A percentile compares a stretch with the other conserved stretches of the same genome.
phyloP scores from a whole-genome alignment of 1,139 yeast species.

The Suhomyces coccinellae region DNA sequence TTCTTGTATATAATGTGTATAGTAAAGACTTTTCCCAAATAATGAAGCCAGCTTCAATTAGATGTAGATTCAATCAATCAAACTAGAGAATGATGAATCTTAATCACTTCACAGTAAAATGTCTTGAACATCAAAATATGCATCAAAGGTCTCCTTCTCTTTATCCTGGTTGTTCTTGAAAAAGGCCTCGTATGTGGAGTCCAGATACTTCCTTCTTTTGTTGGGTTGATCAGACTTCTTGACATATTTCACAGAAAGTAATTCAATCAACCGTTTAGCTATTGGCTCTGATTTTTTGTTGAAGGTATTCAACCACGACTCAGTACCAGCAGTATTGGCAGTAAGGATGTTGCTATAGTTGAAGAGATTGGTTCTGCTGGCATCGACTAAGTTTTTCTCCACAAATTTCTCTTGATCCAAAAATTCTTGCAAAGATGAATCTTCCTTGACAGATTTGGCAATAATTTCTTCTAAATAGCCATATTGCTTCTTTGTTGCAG shows the following conservation, averaged over 20 bases:
- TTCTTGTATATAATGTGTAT: no score
- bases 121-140: slow-evolving; percentile 37
- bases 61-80: no score
- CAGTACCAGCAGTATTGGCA: slow-evolving; percentile 16
- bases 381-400: slow-evolving; percentile 26
- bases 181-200: slow-evolving; percentile 11
- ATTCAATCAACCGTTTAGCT: slow-evolving; percentile 22
- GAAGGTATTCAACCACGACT: slow-evolving; percentile 21
- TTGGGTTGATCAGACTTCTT: slow-evolving; percentile 15
- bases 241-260: slow-evolving; percentile 22
- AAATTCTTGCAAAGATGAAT: slow-evolving; percentile 22
- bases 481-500: slow-evolving; percentile 32
- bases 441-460: slow-evolving; percentile 26
- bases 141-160: slow-evolving; percentile 23
- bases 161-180: slow-evolving; percentile 14
- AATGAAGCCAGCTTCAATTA: no score
- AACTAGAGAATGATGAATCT: not conserved
- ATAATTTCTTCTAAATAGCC: slow-evolving; percentile 28
- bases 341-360: slow-evolving; percentile 33
- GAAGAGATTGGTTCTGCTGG: slow-evolving; percentile 27
- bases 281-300: slow-evolving; percentile 15
- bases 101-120: slow-evolving; percentile 1
- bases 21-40: no score
- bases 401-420: slow-evolving; percentile 27
- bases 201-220: slow-evolving; percentile 17